Evolutionary conservation across 176 grass and related monocot genomes (phyloP).

Genomic region (Typha latifolia): DNA sequence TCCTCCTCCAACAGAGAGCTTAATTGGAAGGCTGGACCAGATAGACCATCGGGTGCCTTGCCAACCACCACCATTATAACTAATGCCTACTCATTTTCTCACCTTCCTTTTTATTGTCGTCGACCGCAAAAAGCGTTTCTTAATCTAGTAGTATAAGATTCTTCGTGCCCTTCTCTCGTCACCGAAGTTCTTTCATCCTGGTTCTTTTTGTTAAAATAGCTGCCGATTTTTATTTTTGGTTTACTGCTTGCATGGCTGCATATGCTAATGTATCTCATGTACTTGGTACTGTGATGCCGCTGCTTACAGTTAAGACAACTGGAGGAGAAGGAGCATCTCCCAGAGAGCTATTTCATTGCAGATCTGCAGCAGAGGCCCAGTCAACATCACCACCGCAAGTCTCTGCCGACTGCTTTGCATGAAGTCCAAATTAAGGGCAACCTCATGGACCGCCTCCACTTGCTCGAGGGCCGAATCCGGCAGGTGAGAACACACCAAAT

Average conservation of each 20-base stretch:
- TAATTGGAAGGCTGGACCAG: constrained; percentile 18
- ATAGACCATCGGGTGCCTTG: constrained; percentile 7
- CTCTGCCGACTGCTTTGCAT: constrained; percentile 12
- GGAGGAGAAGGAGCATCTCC: constrained; percentile 14
- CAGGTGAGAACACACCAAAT: not conserved
- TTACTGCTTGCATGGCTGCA: no score
- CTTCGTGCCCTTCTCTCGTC: no score
- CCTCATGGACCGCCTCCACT: constrained; percentile 17
- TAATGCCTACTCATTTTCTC: no score
- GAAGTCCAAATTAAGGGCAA: constrained; percentile 3
- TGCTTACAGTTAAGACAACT: constrained; percentile 15
- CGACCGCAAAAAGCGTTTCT: no score
- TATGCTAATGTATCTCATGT: no score
- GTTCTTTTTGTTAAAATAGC: no score
- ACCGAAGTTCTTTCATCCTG: no score
- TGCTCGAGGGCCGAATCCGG: constrained; percentile 18
- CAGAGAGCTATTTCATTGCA: constrained; percentile 8
- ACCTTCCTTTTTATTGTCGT: no score
- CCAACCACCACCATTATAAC: not conserved
- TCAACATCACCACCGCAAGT: constrained; percentile 5
- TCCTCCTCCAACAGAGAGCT: not conserved
- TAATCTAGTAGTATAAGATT: no score
- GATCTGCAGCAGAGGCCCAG: constrained; percentile 2
- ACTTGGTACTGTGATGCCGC: not conserved
- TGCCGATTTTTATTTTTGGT: no score